Conservation (phyloP, 371 early-diverging fungal species). For the Actinomortierella wolfii region DNA sequence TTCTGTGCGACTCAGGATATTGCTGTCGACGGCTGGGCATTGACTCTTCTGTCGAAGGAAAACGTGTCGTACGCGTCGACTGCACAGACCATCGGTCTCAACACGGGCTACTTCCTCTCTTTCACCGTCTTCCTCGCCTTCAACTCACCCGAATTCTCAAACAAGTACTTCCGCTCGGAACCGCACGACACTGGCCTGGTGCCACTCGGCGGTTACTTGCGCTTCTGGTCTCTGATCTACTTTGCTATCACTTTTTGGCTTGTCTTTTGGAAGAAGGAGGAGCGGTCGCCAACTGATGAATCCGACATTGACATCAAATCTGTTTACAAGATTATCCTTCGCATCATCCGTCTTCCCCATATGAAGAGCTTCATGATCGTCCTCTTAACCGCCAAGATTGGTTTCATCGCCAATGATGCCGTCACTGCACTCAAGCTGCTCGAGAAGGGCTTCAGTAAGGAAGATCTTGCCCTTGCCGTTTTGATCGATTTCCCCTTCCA, state of each 20-base stretch:
- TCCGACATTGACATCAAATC: slow-evolving; percentile 58
- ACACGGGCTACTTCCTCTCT: slow-evolving; percentile 92
- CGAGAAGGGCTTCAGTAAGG: slow-evolving; percentile 93
- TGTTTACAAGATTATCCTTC: slow-evolving; percentile 51
- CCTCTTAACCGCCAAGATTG: slow-evolving; percentile 87
- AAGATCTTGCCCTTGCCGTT: slow-evolving; percentile 91
- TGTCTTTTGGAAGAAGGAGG: slow-evolving; percentile 80
- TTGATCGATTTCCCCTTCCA: slow-evolving; percentile 96
- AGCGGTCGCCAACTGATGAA: slow-evolving; percentile 47
- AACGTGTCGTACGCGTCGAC: slow-evolving; percentile 90
- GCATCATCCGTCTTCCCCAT: slow-evolving; percentile 37
- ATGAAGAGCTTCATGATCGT: slow-evolving; percentile 85
- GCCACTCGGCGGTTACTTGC: slow-evolving; percentile 83
- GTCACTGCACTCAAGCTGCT: slow-evolving; percentile 92
- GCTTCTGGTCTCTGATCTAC: slow-evolving; percentile 92
- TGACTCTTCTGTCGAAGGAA: slow-evolving; percentile 89
- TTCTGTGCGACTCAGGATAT: slow-evolving; percentile 98
- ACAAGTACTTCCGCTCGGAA: slow-evolving; percentile 82
- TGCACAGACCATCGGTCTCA: slow-evolving; percentile 96
- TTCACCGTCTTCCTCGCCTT: slow-evolving; percentile 97
- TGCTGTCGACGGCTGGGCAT: slow-evolving; percentile 98
- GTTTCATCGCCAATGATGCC: slow-evolving; percentile 93
- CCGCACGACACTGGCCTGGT: slow-evolving; percentile 79
- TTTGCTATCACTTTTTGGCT: slow-evolving; percentile 84
- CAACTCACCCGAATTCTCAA: slow-evolving; percentile 92